Base-by-base conservation (phyloP, 1,284 basidiomycete species). In the Lignosus rhinocerotis region DNA sequence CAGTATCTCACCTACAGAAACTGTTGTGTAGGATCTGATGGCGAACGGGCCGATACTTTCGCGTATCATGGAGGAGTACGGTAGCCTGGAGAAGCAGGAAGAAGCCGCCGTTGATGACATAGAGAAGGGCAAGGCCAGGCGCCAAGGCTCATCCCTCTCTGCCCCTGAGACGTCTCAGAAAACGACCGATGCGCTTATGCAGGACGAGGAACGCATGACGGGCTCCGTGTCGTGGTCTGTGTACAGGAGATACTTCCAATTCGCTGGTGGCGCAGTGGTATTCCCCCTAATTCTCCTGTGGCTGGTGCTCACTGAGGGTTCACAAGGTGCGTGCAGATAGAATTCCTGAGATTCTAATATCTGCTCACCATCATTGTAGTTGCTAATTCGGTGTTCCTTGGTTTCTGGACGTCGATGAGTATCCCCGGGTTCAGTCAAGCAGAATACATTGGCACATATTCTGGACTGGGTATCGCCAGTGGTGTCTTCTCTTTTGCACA, bases 381-480 rank as follows among this genome's bases (percentile, higher is more conserved):
- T 19, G 72, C 69, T 7, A 76, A 74, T 67, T 73, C 72, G 58
- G 61, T 80, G 59, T 73, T 75, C 71, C 69, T 77, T 9, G 75
- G 76, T 6, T 77, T 74, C 56, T 77, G 76, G 76, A 77, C 75
- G 7, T 66, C 70, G 10, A 61, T 65, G 25, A 75, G 68, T 45
- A 72, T 77, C 21, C 67, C 67, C n/a, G 78, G 80, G 1, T 86
- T 87, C 67, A 69, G 44, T 3, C 77, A 85, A 64, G 81, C 78
- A 2, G 75, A 86, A 51, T 90, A 89, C 68, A 88, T 90, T 79
- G 87, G 75, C 3, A 79, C 87, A 16, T 91, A 90, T 67, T 84
- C 83, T 2, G 80, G 76, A 7, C 75, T 90, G 11, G 87, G 86
- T 73, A 67, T 77, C 19, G 78, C 79, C 0, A 76, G 80, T 61